phyloP scores from a whole-genome alignment of 345 rosid genomes.

The Aethionema arabicum region DNA sequence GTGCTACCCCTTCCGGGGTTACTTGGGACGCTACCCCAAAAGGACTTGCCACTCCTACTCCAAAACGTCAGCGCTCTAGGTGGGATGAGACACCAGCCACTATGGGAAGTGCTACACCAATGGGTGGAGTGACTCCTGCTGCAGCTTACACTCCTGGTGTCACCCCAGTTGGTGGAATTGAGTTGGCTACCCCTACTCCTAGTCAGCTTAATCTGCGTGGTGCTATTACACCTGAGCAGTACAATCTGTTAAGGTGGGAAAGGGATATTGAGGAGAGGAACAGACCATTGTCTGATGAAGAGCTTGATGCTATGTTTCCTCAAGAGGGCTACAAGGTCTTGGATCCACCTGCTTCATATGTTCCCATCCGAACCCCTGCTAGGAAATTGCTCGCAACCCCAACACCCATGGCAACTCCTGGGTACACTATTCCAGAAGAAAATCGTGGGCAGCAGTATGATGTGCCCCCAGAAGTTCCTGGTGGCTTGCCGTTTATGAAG shows the following conservation, averaged over 20 bases:
- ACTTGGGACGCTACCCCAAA: constrained; percentile 95
- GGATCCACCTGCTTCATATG: constrained; percentile 95
- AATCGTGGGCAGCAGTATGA: constrained; percentile 95
- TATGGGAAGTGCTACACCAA: constrained; percentile 95
- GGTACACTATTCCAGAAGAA: constrained; percentile 83
- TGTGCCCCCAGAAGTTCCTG: constrained; percentile 87
- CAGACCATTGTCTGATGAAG: constrained; percentile 93
- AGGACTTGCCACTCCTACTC: constrained; percentile 88
- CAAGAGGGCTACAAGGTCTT: constrained; percentile 86
- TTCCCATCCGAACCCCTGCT: constrained; percentile 92
- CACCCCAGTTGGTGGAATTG: constrained; percentile 85
- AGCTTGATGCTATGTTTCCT: constrained; percentile 94
- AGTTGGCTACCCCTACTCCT: constrained; percentile 91
- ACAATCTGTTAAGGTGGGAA: constrained; percentile 94
- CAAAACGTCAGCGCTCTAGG: constrained; percentile 88
- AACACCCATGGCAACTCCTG: constrained; percentile 89
- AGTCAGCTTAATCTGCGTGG: constrained; percentile 63
- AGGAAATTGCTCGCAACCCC: constrained; percentile 86
- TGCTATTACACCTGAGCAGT: constrained; percentile 85
- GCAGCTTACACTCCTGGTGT: constrained; percentile 85
- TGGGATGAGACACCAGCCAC: constrained; percentile 99
- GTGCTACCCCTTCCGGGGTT: constrained; percentile 93
- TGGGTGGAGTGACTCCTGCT: constrained; percentile 83
- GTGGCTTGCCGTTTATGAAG: constrained; percentile 93
- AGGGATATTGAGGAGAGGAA: constrained; percentile 99